phyloP scores from a whole-genome alignment of 176 grass and related monocot species.

The Miscanthus lutarioriparius region DNA sequence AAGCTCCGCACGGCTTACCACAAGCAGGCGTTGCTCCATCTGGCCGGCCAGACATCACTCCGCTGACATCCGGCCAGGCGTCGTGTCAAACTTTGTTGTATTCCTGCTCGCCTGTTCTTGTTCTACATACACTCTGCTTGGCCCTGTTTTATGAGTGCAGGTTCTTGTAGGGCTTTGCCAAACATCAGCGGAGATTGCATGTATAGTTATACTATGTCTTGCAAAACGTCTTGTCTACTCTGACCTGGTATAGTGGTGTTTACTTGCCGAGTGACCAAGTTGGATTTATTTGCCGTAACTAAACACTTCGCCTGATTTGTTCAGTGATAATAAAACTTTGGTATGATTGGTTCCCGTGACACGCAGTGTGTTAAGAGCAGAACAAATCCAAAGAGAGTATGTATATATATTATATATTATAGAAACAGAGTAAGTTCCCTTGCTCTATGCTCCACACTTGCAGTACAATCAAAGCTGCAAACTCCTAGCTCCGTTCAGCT shows the following conservation, averaged over 20 bases:
- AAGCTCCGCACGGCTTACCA: conserved; percentile 74
- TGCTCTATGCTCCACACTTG: neutral
- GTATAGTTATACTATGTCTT: conserved; percentile 22
- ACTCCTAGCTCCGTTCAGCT: too few relatives aligned
- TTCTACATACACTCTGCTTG: neutral
- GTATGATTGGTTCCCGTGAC: neutral
- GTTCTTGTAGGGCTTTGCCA: conserved; percentile 1
- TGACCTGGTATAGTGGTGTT: neutral
- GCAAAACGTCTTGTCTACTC: neutral
- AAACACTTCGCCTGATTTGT: neutral
- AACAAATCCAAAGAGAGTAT: neutral
- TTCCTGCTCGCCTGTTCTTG: neutral
- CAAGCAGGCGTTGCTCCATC: conserved; percentile 73
- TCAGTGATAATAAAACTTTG: neutral
- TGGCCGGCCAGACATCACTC: conserved; percentile 70
- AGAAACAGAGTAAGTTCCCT: neutral
- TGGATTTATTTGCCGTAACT: neutral
- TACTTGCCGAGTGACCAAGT: neutral
- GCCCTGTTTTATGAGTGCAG: neutral
- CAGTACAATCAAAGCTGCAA: neutral
- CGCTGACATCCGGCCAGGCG: conserved; percentile 28
- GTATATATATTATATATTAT: too few relatives aligned
- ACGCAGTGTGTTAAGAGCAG: neutral
- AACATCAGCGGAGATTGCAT: conserved; percentile 4
- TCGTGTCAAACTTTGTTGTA: neutral